Evolutionary conservation across 345 rosid genomes (phyloP), one percentile per base, ranked within the genome.

Genomic region (Lagerstroemia speciosa): DNA sequence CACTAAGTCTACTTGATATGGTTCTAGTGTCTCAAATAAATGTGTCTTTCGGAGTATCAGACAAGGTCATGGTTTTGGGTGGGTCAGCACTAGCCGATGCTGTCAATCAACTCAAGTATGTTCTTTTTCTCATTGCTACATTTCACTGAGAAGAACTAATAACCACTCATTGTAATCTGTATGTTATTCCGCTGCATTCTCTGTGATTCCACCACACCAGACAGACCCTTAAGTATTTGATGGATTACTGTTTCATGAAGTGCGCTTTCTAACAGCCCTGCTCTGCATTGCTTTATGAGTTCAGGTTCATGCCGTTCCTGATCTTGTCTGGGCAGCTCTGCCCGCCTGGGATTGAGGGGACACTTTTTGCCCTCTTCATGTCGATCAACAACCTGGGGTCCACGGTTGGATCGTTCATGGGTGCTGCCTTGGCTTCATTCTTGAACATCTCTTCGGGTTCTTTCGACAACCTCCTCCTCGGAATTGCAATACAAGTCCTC

Each of bases 291-390:
- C 15, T 26, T 24, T 76, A 36, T 33, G 30, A 48, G n/a, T 75
- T 71, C 88, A 94, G 98, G 83, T 83, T 91, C 84, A 94, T 94
- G 99, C 98, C 99, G 20, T 94, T 94, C 84, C 82, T 94, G 73
- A 88, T 94, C 73, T 77, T 91, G 77, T 94, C 99, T 17, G 99
- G 98, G 61, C 96, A 91, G 80, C 75, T 87, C 40, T 91, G 99
- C 75, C 99, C 99, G 5, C 99, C 98, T 2, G 98, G 99, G 68
- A 89, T 91, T 0, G 97, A 94, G 79, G 98, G 99, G 77, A 91
- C 97, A 27, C 87, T 94, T 1, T 94, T 94, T 53, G 97, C 99
- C 2, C 88, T 94, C 80, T 94, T 94, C 72, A 94, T 91, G 97
- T 91, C 99, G 5, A 94, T 91, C 66, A 91, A 83, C 86, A 89